Base-by-base conservation (phyloP, 805 yeast species). In the Yamadazyma sp. region DNA sequence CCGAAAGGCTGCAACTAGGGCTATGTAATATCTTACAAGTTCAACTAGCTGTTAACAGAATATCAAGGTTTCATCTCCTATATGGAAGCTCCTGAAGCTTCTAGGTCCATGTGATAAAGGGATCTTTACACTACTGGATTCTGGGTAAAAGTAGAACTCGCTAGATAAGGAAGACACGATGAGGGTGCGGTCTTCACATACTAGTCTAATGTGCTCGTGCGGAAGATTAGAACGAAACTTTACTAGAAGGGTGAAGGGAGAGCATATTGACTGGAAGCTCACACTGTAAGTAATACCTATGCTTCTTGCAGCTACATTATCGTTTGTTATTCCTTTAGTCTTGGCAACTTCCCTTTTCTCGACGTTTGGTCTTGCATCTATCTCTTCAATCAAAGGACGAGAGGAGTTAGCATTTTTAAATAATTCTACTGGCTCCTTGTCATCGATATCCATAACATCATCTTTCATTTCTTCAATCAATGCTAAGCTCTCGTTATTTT, bases 341-440 rank as follows among this genome's bases (percentile, higher is more conserved):
- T 13, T 25, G 28, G 28, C 13, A 8, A 6, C 28, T 27, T 27
- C 14, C 6, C 16, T 11, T 27, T 12, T n/a, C n/a, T n/a, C n/a
- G n/a, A n/a, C n/a, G n/a, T n/a, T n/a, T n/a, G n/a, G n/a, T n/a
- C n/a, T n/a, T n/a, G n/a, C n/a, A n/a, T 59, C 63, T 10, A 81
- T 68, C 42, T 80, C 87, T 51, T 78, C 71, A 28, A 82, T 80
- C 39, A 80, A 49, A 6, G 78, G 78, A 37, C 59, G 70, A 13
- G 13, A 20, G 28, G n/a, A n/a, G 17, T 11, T 16, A 9, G 10
- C 20, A 3, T 25, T 19, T 11, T 25, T 32, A 20, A 38, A 32
- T n/a, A 28, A 28, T n/a, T 37, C 32, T 7, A 25, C 31, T 9
- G 15, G 40, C 21, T 29, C 40, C n/a, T n/a, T n/a, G n/a, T n/a